Evolutionary conservation across 1,284 basidiomycete species (phyloP).

Genomic region (Ganoderma boninense): DNA sequence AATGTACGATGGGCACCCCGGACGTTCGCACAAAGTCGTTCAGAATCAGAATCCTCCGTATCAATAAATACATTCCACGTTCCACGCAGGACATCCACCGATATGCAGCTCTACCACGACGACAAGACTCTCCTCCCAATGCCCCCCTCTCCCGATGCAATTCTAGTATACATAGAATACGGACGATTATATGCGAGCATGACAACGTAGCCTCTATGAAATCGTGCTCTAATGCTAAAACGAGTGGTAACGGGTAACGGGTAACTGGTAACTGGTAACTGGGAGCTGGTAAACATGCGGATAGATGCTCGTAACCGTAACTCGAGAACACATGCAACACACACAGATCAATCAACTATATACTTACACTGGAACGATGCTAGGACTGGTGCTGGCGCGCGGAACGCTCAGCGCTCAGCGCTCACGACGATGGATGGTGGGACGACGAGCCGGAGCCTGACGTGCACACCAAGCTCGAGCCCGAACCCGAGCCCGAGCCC

Average conservation of each 20-base stretch:
- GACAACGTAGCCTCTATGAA: slow-evolving; percentile 7
- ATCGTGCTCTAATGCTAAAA: background rate
- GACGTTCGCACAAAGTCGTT: background rate
- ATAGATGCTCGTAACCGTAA: background rate
- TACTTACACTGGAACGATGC: background rate
- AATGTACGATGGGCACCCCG: background rate
- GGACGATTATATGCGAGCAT: slow-evolving; percentile 23
- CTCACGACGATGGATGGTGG: background rate
- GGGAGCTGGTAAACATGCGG: background rate
- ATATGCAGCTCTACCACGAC: background rate
- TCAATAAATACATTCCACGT: slow-evolving; percentile 1
- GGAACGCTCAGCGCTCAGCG: background rate
- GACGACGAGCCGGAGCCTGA: background rate
- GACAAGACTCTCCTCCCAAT: background rate
- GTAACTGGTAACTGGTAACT: background rate
- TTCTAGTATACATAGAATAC: slow-evolving; percentile 31
- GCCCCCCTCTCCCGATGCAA: slow-evolving; percentile 2
- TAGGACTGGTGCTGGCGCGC: background rate
- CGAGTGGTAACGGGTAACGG: background rate
- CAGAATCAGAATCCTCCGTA: background rate
- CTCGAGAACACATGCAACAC: background rate
- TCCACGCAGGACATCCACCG: background rate
- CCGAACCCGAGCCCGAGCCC: slow-evolving; percentile 14
- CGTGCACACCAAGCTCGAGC: slow-evolving; percentile 5
- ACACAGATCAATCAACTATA: background rate